These are phyloP conservation scores for Cyclocybe aegerita DNA, from an alignment of 768 basidiomycete species.

Conservation along the genomic window DNA sequence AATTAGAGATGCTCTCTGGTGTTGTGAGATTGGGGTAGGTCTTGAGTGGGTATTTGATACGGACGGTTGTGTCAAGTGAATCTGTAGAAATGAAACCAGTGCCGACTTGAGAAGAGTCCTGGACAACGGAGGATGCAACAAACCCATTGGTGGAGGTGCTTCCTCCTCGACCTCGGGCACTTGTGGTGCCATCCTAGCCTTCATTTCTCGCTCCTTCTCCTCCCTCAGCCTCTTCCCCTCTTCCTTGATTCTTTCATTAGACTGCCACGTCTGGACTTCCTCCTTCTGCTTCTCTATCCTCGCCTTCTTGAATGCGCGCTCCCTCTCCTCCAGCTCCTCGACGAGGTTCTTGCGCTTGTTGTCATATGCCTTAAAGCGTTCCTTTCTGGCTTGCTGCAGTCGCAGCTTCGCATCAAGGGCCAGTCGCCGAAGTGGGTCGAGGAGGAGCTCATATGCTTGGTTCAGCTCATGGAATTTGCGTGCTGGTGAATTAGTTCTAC, in stretches of 20 bases:
- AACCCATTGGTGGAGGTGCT: conserved; percentile 61
- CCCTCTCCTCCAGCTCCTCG: conserved; percentile 77
- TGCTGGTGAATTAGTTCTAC: no score
- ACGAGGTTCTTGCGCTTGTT: conserved; percentile 72
- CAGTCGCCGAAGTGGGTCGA: conserved; percentile 76
- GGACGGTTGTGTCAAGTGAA: conserved; percentile 71
- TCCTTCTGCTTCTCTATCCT: conserved; percentile 61
- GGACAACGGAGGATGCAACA: conserved; percentile 12
- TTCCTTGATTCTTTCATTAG: conserved; percentile 74
- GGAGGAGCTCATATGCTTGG: conserved; percentile 75
- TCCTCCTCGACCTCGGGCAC: conserved; percentile 26
- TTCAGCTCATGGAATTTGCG: conserved; percentile 85
- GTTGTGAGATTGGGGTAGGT: conserved; percentile 58
- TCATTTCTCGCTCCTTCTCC: conserved; percentile 57
- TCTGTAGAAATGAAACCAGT: conserved; percentile 31
- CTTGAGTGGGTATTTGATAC: conserved; percentile 65
- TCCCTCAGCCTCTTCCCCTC: conserved; percentile 69
- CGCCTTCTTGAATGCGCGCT: conserved; percentile 74
- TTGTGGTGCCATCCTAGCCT: conserved; percentile 39
- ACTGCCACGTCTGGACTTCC: conserved; percentile 50
- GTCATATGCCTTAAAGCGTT: conserved; percentile 70
- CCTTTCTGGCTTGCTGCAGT: conserved; percentile 62
- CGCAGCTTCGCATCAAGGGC: conserved; percentile 82
- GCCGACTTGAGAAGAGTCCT: conserved; percentile 1
- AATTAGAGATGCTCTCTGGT: conserved; percentile 41